Base-by-base conservation (phyloP, 805 yeast genomes). In the Kuraishia ogatae region DNA sequence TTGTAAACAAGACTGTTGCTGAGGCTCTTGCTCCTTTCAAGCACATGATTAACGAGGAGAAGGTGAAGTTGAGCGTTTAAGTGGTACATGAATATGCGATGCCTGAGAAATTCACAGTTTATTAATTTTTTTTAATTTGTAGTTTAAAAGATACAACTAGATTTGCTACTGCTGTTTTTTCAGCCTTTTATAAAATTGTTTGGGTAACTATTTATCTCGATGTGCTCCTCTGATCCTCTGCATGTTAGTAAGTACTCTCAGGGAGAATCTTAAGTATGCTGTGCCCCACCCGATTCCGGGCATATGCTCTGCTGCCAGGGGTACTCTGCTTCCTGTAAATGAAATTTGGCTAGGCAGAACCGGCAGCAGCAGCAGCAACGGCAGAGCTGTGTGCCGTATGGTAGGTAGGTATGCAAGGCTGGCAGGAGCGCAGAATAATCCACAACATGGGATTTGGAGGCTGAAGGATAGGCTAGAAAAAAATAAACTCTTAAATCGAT, bases 1-100 rank as follows among this genome's bases (percentile, higher is more conserved):
- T 94, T 67, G 85, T 94, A 62, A 81, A 82, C 56, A 81, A 79
- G 56, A 96, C 93, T 57, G 98, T 94, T 56, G 86, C 84, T 54
- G 74, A 84, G 62, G 98, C 97, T 47, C 78, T 94, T 61, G 79
- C 75, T 59, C 89, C 89, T 53, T 87, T 79, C 74, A 69, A 79
- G 66, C 65, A 80, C 52, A 68, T 73, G 62, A 76, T 94, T 64
- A 79, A 83, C 62, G 71, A 78, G 51, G 89, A 85, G 64, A 82
- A 80, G 63, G 94, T 89, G 56, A 82, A 88, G 63, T 81, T 94
- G 68, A 83, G 82, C 63, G 99, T 93, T 64, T 94, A 76, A 67
- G 21, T 7, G 35, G 51, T 49, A 23, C 4, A 21, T 47, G 19
- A 35, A 3, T 10, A 35, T 15, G 43, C 15, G 7, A 35, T 35